Evolutionary conservation across 371 early-diverging fungal genomes (phyloP).

Genomic region (Amoeboaphelidium protococcarum): DNA sequence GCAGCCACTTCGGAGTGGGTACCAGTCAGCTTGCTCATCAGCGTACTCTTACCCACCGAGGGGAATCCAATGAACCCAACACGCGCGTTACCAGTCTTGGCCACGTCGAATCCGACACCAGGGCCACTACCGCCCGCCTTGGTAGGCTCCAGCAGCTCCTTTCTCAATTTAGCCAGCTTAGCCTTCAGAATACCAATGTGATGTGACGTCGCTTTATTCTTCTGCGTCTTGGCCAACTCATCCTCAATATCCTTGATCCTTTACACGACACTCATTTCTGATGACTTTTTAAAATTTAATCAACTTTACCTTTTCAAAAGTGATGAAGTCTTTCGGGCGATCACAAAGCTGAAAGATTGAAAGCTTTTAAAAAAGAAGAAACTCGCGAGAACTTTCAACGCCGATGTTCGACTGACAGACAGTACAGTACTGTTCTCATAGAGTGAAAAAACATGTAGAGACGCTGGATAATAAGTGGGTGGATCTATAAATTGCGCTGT

Average conservation of each 20-base stretch:
- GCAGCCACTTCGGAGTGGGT: conserved; percentile 74
- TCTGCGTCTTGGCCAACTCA: conserved; percentile 81
- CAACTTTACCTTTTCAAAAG: no score
- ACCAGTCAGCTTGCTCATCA: conserved; percentile 80
- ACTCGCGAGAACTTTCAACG: no score
- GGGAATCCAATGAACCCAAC: conserved; percentile 94
- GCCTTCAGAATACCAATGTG: conserved; percentile 90
- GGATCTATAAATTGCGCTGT: no score
- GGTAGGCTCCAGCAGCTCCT: conserved; percentile 73
- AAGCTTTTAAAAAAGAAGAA: no score
- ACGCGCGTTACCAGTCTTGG: conserved; percentile 93
- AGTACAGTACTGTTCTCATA: no score
- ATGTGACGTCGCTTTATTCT: conserved; percentile 89
- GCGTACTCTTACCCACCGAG: conserved; percentile 91
- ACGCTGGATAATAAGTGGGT: no score
- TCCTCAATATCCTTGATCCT: conserved; percentile 64
- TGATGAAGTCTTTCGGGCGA: no score
- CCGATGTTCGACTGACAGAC: no score
- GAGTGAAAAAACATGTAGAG: no score
- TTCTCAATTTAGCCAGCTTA: conserved; percentile 79
- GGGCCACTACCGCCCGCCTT: conserved; percentile 53
- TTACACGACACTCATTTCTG: conserved; percentile 24
- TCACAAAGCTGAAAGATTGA: no score
- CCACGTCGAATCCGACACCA: conserved; percentile 81
- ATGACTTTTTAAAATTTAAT: neutral